Conservation (phyloP, 2,329 filamentous ascomycete species). For the Hypoxylon sp. region DNA sequence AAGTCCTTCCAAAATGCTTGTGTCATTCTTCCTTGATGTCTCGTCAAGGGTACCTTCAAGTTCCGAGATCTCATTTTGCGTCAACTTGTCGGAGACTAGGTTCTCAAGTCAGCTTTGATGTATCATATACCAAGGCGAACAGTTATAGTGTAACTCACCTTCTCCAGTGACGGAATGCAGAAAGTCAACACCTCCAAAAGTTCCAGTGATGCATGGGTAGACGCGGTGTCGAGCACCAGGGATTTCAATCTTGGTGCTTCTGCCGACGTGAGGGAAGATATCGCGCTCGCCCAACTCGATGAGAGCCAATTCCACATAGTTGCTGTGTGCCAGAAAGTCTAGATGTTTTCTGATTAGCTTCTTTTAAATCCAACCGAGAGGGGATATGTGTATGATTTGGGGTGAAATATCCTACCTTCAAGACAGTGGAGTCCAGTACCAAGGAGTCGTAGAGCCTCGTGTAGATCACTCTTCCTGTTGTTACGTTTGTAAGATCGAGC, state of each 20-base stretch:
- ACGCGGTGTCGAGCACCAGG: slow-evolving; percentile 71
- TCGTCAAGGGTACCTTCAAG: slow-evolving; percentile 83
- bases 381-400: background rate
- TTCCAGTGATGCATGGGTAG: slow-evolving; percentile 87
- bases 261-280: slow-evolving; percentile 88
- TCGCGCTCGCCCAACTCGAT: slow-evolving; percentile 84
- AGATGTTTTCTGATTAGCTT: slow-evolving; percentile 12
- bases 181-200: slow-evolving; percentile 95
- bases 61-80: slow-evolving; percentile 88
- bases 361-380: background rate
- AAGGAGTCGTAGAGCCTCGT: slow-evolving; percentile 85
- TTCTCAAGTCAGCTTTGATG: slow-evolving; percentile 31
- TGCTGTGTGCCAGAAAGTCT: slow-evolving; percentile 93
- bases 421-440: slow-evolving; percentile 91
- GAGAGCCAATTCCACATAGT: slow-evolving; percentile 87
- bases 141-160: slow-evolving; percentile 48
- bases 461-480: slow-evolving; percentile 77
- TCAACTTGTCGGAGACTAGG: slow-evolving; percentile 83
- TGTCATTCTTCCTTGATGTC: slow-evolving; percentile 68
- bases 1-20: slow-evolving; percentile 79
- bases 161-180: slow-evolving; percentile 83
- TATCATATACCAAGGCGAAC: background rate
- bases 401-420: slow-evolving; percentile 68
- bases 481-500: slow-evolving; percentile 75
- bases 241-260: slow-evolving; percentile 74